These are phyloP conservation scores for Agroathelia rolfsii DNA, from an alignment of 1,284 basidiomycete species.

Conservation along the genomic window DNA sequence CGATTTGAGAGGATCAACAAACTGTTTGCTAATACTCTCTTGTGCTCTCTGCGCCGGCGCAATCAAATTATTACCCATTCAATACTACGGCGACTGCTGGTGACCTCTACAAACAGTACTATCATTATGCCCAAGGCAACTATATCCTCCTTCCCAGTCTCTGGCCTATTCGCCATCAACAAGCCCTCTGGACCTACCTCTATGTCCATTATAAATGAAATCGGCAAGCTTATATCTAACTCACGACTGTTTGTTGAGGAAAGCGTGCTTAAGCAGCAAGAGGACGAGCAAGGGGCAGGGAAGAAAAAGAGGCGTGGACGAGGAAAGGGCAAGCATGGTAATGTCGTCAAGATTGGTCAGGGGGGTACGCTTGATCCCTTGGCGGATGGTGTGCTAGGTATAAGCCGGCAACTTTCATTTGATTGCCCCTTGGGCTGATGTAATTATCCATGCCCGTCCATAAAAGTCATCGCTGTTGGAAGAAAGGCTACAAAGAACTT, in stretches of 20 bases:
- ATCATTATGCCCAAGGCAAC: constrained; percentile 71
- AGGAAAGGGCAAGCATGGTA: constrained; percentile 23
- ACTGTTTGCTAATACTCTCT: no score
- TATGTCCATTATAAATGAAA: constrained; percentile 83
- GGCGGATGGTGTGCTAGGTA: constrained; percentile 87
- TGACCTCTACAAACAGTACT: no score
- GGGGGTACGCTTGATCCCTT: constrained; percentile 95
- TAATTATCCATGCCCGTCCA: constrained; percentile 5
- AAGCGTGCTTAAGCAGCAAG: constrained; percentile 37
- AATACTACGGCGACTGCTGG: no score
- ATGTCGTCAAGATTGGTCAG: constrained; percentile 73
- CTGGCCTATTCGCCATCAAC: constrained; percentile 72
- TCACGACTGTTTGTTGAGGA: constrained; percentile 75
- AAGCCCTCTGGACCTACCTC: constrained; percentile 87
- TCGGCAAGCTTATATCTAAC: constrained; percentile 72
- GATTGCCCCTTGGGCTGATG: constrained; percentile 8
- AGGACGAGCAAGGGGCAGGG: constrained; percentile 26
- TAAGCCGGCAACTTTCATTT: no score
- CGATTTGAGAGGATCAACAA: no score
- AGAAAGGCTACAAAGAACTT: constrained; percentile 90
- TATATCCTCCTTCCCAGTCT: constrained; percentile 49
- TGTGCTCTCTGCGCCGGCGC: no score
- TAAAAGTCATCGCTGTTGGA: constrained; percentile 79
- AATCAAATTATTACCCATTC: no score
- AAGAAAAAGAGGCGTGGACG: constrained; percentile 28